Evolutionary conservation across 495 filamentous ascomycete species (phyloP).

Genomic region (Stereocaulon alpinum): DNA sequence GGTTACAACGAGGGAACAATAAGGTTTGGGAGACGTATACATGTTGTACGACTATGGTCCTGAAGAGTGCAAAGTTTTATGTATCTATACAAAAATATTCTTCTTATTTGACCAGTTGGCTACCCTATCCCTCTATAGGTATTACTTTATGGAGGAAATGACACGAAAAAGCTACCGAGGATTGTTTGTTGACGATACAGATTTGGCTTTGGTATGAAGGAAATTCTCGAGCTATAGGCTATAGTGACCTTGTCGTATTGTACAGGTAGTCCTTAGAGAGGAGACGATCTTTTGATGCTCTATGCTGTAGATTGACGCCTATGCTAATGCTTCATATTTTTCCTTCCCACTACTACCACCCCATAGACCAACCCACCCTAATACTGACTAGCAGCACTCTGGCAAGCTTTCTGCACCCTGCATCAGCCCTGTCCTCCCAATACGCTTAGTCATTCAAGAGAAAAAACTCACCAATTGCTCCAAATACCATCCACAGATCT

Average conservation of each 20-base stretch:
- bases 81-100: not conserved
- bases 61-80: not conserved
- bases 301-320: not conserved
- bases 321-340: not conserved
- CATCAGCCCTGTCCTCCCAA: constrained; percentile 16
- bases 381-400: constrained; percentile 77
- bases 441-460: constrained; percentile 25
- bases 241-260: not conserved
- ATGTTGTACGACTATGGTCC: not conserved
- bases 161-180: not conserved
- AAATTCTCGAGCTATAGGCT: not conserved
- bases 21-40: not conserved
- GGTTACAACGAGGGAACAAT: not conserved
- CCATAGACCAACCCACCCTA: constrained; percentile 33
- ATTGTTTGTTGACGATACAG: not conserved
- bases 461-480: constrained; percentile 63
- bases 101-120: not conserved
- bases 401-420: constrained; percentile 69
- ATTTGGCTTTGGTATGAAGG: not conserved
- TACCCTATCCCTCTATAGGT: not conserved
- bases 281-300: not conserved
- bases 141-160: not conserved
- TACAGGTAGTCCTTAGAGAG: not conserved
- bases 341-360: not conserved
- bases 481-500: constrained; percentile 94